Base-by-base conservation (phyloP, 306 rosid species). In the Heteromeles arbutifolia region DNA sequence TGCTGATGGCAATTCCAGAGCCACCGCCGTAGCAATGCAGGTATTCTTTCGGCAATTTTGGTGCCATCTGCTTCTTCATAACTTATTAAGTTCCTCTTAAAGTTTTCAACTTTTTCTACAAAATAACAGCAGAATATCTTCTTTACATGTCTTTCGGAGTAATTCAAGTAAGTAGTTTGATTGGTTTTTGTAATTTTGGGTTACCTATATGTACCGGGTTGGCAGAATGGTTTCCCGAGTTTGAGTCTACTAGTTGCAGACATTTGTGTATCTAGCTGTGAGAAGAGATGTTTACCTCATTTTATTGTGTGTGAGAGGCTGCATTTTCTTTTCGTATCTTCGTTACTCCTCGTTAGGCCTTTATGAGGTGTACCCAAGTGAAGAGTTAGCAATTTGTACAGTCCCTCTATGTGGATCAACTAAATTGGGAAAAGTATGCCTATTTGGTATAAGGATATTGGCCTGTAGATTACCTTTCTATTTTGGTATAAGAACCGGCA, bases 21-120 rank as follows among this genome's bases (percentile, higher is more conserved):
- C 89, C 64, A 77, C 92, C 6, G 99, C 97, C 58, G 58, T 90
- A 0, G 90, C 97, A 83, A 95, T 95, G 97, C 95, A 86, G 44
- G 99, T 95, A 90, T 34, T 67, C 70, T 53, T 29, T 29, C 54
- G 45, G 18, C 22, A 56, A 19, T 29, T 21, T 65, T 6, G 21
- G 6, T 19, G 6, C 21, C 54, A 50, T 15, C 7, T 31, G 50
- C 15, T 9, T 24, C 12, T 32, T 64, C 17, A 52, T 19, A 67
- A 4, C 25, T 11, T 61, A 56, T 56, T 41, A 26, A 7, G 18
- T 11, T 28, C 7, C 66, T 68, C 26, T 32, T 14, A 3, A 26
- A 70, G 19, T 53, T 78, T 41, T 28, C 66, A 52, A 15, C 37
- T 25, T 37, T 63, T 64, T 43, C n/a, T 10, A 28, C 4, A 8